phyloP scores from a whole-genome alignment of 2,329 filamentous ascomycete species.

The Fusarium nanum region DNA sequence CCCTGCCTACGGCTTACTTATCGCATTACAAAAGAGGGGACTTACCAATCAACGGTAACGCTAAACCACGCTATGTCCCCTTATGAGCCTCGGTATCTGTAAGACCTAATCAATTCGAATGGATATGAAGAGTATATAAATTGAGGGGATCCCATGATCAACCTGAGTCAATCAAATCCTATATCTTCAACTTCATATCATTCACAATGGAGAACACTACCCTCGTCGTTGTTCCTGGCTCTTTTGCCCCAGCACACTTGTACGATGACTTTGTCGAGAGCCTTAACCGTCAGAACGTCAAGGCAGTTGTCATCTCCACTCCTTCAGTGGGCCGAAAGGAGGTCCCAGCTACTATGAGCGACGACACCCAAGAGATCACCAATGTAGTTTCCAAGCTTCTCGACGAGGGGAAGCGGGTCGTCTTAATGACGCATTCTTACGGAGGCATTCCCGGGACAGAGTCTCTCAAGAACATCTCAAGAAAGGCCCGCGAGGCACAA shows the following conservation, averaged over 20 bases:
- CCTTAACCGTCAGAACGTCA: background rate
- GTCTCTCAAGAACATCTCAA: conserved; percentile 5
- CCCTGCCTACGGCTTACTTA: background rate
- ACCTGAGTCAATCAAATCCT: rapidly evolving
- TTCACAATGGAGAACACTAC: background rate
- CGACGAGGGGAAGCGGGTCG: conserved; percentile 1
- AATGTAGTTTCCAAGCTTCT: conserved; percentile 11
- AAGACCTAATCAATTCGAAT: background rate
- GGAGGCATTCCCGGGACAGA: conserved; percentile 29
- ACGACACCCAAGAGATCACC: conserved; percentile 14
- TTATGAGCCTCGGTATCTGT: background rate
- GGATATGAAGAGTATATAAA: background rate
- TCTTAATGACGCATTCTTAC: conserved; percentile 28
- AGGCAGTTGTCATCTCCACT: background rate
- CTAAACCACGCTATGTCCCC: background rate
- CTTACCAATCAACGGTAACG: background rate
- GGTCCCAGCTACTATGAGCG: conserved; percentile 22
- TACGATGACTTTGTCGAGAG: conserved; percentile 17
- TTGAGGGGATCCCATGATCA: rapidly evolving
- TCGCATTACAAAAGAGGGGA: background rate
- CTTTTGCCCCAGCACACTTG: conserved; percentile 12
- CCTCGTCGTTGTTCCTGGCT: conserved; percentile 19
- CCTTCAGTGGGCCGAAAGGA: conserved; percentile 20
- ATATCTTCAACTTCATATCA: background rate
- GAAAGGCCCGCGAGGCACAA: background rate